Percentiles rank a stretch among this genome's conserved stretches.
phyloP scores from a whole-genome alignment of 352 stramenopile genomes.

The Lagenidium giganteum region DNA sequence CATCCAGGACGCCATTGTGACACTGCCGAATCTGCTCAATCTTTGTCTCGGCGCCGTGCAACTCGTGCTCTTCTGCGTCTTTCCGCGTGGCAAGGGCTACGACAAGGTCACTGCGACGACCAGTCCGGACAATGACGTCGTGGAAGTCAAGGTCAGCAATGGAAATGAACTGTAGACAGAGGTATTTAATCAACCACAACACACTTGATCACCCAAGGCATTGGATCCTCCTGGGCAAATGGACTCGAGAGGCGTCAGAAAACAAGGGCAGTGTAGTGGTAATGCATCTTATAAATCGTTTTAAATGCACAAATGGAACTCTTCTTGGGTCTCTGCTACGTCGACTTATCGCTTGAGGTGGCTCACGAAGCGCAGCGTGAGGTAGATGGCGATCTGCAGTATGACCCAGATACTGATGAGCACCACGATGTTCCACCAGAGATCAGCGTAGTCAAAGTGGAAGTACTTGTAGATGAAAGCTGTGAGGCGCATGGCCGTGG shows the following conservation, averaged over 20 bases:
- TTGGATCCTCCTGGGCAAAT: no score
- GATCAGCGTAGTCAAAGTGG: constrained; percentile 20
- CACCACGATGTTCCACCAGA: constrained; percentile 20
- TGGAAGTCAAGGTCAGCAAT: constrained; percentile 2
- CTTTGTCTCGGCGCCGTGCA: constrained; percentile 49
- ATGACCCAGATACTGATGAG: constrained; percentile 23
- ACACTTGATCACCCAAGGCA: constrained; percentile 1
- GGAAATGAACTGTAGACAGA: no score
- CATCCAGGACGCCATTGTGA: constrained; percentile 43
- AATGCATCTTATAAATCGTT: no score
- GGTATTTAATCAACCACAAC: not conserved
- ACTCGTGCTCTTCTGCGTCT: constrained; percentile 36
- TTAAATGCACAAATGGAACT: no score
- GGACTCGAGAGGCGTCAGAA: no score
- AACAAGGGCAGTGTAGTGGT: no score
- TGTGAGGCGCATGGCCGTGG: not conserved
- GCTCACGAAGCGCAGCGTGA: constrained; percentile 44
- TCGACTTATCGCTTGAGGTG: constrained; percentile 42
- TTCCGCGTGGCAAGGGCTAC: constrained; percentile 9
- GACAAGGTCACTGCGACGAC: constrained; percentile 4
- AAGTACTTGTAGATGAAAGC: constrained; percentile 17
- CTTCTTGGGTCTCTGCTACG: no score
- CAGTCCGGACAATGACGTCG: not conserved
- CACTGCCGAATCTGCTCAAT: constrained; percentile 57
- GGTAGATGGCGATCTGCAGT: constrained; percentile 30